Conservation (phyloP, 345 rosid genomes). For the Citrus unshiu region DNA sequence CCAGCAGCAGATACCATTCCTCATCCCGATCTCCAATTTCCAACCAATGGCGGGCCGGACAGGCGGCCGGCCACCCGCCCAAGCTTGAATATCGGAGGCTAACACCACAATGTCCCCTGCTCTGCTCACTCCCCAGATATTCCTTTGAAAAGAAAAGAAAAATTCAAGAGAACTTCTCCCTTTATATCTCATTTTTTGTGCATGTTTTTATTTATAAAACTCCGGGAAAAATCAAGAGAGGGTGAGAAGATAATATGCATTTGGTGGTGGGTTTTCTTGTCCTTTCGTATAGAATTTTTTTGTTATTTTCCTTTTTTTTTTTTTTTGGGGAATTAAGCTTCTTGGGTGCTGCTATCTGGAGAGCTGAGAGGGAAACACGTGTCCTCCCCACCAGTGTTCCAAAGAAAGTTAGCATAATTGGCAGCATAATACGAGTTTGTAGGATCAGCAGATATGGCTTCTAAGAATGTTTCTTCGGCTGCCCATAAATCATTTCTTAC, state of each 20-base stretch:
- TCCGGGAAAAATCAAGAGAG: background rate
- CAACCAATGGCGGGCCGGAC: too few species aligned
- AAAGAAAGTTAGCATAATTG: slow-evolving; percentile 82
- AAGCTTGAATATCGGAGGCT: background rate
- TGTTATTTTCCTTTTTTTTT: background rate
- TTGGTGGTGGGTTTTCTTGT: background rate
- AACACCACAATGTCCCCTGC: background rate
- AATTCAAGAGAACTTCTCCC: background rate
- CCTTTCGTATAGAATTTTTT: background rate
- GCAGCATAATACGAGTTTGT: slow-evolving; percentile 66
- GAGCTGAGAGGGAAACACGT: slow-evolving; percentile 80
- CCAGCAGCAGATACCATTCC: background rate
- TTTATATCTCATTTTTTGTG: background rate
- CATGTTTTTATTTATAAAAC: background rate
- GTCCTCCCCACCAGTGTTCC: slow-evolving; percentile 95
- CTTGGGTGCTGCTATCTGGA: slow-evolving; percentile 12
- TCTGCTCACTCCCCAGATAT: background rate
- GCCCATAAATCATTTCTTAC: slow-evolving; percentile 79
- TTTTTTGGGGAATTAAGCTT: background rate
- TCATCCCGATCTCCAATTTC: background rate
- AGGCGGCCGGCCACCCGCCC: too few species aligned
- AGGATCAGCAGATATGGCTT: slow-evolving; percentile 81
- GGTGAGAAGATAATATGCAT: background rate
- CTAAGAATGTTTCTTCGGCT: slow-evolving; percentile 88
- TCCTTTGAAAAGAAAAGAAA: background rate